Percentiles rank a stretch among this genome's conserved stretches.
These are phyloP conservation scores for Fusarium multiceps DNA, from an alignment of 2,329 filamentous ascomycete species.

Conservation along the genomic window DNA sequence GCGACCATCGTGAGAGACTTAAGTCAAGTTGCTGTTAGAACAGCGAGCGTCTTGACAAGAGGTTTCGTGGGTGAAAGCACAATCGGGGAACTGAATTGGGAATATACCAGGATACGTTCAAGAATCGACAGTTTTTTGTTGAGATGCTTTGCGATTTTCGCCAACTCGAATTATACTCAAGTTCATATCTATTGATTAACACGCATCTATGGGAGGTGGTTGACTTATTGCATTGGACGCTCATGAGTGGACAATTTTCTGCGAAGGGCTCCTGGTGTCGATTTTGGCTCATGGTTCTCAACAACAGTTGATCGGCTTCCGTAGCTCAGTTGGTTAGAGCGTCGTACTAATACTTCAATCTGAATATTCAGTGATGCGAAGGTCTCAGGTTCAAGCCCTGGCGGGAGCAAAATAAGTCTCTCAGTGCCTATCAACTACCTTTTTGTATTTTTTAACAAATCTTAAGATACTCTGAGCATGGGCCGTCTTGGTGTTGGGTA, in stretches of 20 bases:
- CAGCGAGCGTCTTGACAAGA: background rate
- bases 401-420: conserved; percentile 6
- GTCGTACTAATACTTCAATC: conserved; percentile 10
- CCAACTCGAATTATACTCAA: background rate
- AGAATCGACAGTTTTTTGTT: background rate
- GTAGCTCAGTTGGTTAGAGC: conserved; percentile 12
- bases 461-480: background rate
- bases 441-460: background rate
- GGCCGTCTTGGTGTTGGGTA: background rate
- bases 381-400: conserved; percentile 10
- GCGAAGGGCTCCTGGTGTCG: background rate
- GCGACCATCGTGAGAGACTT: background rate
- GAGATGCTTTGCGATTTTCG: background rate
- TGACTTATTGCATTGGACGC: background rate
- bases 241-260: background rate
- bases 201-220: background rate
- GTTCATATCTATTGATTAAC: background rate
- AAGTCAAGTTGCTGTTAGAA: background rate
- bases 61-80: background rate
- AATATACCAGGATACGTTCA: background rate
- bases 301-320: background rate
- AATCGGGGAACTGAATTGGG: background rate
- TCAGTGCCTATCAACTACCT: background rate
- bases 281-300: background rate
- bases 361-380: conserved; percentile 5